These are phyloP conservation scores for Phyllosticta citriasiana DNA, from an alignment of 2,329 filamentous ascomycete species.

Conservation along the genomic window DNA sequence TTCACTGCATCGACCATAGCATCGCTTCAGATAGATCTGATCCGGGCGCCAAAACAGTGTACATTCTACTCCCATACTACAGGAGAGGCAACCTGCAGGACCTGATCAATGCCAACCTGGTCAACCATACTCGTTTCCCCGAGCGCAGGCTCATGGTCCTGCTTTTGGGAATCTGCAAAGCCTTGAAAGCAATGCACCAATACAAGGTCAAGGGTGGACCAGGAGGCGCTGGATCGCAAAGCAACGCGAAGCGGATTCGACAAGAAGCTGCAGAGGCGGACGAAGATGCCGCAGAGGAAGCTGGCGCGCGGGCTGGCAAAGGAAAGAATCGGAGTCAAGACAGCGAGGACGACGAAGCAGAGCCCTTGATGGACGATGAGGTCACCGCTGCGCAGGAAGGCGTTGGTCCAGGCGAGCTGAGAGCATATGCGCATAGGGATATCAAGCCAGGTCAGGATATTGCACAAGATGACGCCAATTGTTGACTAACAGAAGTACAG, in stretches of 20 bases:
- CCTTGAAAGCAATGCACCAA: conserved; percentile 82
- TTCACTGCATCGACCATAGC: conserved; percentile 72
- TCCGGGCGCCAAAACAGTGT: conserved; percentile 78
- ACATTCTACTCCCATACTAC: conserved; percentile 94
- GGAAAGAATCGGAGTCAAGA: conserved; percentile 46
- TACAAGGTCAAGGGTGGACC: conserved; percentile 57
- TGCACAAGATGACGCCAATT: not conserved
- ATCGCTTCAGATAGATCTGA: conserved; percentile 63
- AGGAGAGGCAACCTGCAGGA: conserved; percentile 91
- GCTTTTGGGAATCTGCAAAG: conserved; percentile 85
- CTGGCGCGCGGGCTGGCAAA: conserved; percentile 32
- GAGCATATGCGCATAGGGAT: conserved; percentile 88
- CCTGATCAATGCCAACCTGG: conserved; percentile 95
- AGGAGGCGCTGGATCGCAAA: conserved; percentile 39
- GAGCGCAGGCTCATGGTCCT: conserved; percentile 80
- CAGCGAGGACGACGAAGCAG: conserved; percentile 64
- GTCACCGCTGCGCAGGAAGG: conserved; percentile 58
- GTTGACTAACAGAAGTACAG: conserved; percentile 22
- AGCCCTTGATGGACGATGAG: conserved; percentile 75
- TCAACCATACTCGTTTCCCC: conserved; percentile 86
- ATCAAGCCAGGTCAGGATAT: conserved; percentile 78
- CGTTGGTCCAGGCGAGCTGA: conserved; percentile 55
- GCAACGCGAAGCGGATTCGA: conserved; percentile 46
- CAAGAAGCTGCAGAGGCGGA: conserved; percentile 48
- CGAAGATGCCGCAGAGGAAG: conserved; percentile 34